These are phyloP conservation scores for Gymnopus androsaceus DNA, from an alignment of 1,284 basidiomycete genomes.

Conservation along the genomic window DNA sequence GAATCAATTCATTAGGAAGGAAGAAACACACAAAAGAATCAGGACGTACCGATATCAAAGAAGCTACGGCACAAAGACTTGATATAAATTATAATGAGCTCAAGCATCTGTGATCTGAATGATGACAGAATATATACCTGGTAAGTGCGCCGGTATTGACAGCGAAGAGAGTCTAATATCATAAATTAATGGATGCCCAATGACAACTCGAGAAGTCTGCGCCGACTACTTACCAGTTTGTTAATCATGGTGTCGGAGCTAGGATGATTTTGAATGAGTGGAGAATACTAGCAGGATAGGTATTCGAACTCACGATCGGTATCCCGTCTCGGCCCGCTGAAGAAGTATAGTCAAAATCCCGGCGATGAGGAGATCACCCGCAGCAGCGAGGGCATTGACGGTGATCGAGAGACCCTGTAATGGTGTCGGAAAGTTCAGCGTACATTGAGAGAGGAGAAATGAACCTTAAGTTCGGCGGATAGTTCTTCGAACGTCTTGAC, in stretches of 20 bases:
- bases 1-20: neutral
- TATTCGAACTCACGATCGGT: slow-evolving; percentile 34
- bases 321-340: slow-evolving; percentile 43
- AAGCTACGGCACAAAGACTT: slow-evolving; percentile 39
- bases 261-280: slow-evolving; percentile 11
- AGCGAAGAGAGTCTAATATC: slow-evolving; percentile 44
- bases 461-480: slow-evolving; percentile 1
- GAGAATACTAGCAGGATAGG: neutral
- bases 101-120: neutral
- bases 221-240: slow-evolving; percentile 35
- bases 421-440: neutral
- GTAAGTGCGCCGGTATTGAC: slow-evolving; percentile 49
- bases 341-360: slow-evolving; percentile 42
- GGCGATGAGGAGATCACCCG: slow-evolving; percentile 46
- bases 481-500: slow-evolving; percentile 10
- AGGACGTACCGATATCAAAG: slow-evolving; percentile 43
- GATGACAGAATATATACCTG: slow-evolving; percentile 23
- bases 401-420: slow-evolving; percentile 43
- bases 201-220: too few relatives aligned
- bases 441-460: neutral
- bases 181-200: neutral
- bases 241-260: slow-evolving; percentile 52
- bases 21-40: neutral
- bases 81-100: neutral
- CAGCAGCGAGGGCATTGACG: slow-evolving; percentile 45